Evolutionary conservation across 2,329 filamentous ascomycete species (phyloP), one percentile per base, ranked within the genome.

Genomic region (Botrytis tulipae): DNA sequence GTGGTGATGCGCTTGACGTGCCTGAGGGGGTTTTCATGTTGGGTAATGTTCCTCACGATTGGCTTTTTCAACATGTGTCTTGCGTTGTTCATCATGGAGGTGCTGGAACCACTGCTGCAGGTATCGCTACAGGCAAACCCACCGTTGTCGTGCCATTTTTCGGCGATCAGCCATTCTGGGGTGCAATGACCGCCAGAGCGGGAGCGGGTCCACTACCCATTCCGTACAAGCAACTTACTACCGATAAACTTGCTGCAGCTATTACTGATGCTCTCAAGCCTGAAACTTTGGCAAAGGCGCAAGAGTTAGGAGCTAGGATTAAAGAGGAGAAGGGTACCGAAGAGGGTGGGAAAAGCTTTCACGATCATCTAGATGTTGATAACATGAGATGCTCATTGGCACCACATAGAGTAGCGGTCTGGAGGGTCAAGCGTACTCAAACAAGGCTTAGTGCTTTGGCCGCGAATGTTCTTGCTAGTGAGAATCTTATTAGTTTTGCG

Each of bases 111-210:
- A 97, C 93, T 1, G 93, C 94, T 1, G 93, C 93, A 0, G 94
- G 94, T n/a, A 93, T 97, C 75, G 88, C 91, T 29, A 88, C 90
- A 1, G 94, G 93, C 37, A 90, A 90, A 71, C 94, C 94, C 2
- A 97, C 94, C 0, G 88, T 96, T 2, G 87, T 97, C 4, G 90
- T 97, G 0, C 94, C 94, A 0, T 97, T 97, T 83, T 97, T 95
- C 79, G 93, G 93, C 2, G 93, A 95, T 78, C 93, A 95, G 81
- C 91, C 91, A 0, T 95, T 95, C 79, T 95, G 93, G 93, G 93
- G 93, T 12, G 86, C 90, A 16, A 94, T 95, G 87, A 89, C 94
- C 57, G 87, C 90, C 0, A 87, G 85, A 74, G 91, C 92, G 10
- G 91, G 92, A 16, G 93, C 92, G 9, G 92, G 93, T 0, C 92